These are phyloP conservation scores for Venturia oleaginea DNA, from an alignment of 2,329 filamentous ascomycete genomes.

Conservation along the genomic window DNA sequence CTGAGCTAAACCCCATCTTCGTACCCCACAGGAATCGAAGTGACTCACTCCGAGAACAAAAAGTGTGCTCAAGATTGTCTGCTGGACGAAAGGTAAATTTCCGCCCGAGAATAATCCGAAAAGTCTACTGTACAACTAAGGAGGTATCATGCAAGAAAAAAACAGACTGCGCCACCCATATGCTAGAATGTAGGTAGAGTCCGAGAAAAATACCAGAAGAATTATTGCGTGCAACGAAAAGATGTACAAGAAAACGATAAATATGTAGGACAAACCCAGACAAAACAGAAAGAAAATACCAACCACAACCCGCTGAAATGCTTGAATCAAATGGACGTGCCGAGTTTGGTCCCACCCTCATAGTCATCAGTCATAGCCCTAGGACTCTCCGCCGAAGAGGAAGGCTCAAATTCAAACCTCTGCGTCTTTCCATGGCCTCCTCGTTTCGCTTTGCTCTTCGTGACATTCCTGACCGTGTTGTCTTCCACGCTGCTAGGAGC, in stretches of 20 bases:
- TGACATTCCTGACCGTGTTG: background rate
- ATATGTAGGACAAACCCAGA: background rate
- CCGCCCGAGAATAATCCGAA: background rate
- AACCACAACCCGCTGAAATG: background rate
- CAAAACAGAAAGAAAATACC: background rate
- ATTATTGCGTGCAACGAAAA: background rate
- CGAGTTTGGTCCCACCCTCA: background rate
- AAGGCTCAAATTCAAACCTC: background rate
- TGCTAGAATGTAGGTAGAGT: background rate
- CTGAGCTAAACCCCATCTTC: no score
- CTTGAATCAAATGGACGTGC: background rate
- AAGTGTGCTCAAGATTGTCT: no score
- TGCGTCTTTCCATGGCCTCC: background rate
- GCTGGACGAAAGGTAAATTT: no score
- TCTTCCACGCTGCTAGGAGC: background rate
- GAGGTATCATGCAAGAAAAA: background rate
- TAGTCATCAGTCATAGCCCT: constrained; percentile 1
- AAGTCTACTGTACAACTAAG: background rate
- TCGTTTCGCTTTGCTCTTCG: background rate
- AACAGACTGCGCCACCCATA: background rate
- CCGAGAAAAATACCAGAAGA: background rate
- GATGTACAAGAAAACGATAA: background rate
- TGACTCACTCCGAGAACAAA: no score
- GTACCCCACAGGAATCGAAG: no score
- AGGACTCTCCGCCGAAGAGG: background rate